phyloP scores from a whole-genome alignment of 83 land plant genomes.

The Isoetes engelmannii region DNA sequence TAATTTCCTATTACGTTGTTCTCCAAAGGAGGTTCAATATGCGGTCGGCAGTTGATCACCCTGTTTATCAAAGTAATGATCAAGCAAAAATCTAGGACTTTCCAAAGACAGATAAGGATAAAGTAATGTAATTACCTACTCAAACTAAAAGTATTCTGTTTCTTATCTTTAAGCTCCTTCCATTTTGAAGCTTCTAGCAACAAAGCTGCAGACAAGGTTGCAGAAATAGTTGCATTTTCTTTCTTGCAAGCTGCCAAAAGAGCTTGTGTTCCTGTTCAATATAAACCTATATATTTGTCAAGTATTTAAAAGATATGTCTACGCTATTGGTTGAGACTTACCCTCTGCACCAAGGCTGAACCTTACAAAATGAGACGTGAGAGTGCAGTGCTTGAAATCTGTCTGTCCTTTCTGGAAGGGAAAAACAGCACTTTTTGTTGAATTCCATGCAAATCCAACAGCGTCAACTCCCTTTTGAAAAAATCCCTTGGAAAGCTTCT shows the following conservation, averaged over 20 bases:
- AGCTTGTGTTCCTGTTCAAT: slow-evolving; percentile 19
- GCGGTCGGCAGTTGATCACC: slow-evolving; percentile 28
- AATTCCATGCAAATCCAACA: slow-evolving; percentile 25
- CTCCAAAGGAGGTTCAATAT: slow-evolving; percentile 33
- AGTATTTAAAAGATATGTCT: no score
- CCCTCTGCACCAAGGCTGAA: no score
- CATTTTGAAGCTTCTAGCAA: slow-evolving; percentile 28
- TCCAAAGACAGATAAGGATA: no score
- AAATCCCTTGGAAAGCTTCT: slow-evolving; percentile 36
- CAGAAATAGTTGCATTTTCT: slow-evolving; percentile 33
- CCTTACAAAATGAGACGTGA: no score
- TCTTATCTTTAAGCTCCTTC: slow-evolving; percentile 41
- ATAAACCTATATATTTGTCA: no score
- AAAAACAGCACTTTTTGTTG: slow-evolving; percentile 24
- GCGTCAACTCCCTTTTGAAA: slow-evolving; percentile 52
- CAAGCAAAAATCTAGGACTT: no score
- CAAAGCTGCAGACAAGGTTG: slow-evolving; percentile 33
- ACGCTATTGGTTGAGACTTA: no score
- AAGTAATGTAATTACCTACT: slow-evolving; percentile 32
- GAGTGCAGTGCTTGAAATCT: no score
- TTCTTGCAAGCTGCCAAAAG: slow-evolving; percentile 33
- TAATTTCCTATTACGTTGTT: slow-evolving; percentile 28
- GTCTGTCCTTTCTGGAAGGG: slow-evolving; percentile 28
- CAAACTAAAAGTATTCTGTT: slow-evolving; percentile 35
- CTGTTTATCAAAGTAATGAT: slow-evolving; percentile 13